Evolutionary conservation across 495 filamentous ascomycete species (phyloP), one percentile per base, ranked within the genome.

Genomic region (Lichenothelia convexa): DNA sequence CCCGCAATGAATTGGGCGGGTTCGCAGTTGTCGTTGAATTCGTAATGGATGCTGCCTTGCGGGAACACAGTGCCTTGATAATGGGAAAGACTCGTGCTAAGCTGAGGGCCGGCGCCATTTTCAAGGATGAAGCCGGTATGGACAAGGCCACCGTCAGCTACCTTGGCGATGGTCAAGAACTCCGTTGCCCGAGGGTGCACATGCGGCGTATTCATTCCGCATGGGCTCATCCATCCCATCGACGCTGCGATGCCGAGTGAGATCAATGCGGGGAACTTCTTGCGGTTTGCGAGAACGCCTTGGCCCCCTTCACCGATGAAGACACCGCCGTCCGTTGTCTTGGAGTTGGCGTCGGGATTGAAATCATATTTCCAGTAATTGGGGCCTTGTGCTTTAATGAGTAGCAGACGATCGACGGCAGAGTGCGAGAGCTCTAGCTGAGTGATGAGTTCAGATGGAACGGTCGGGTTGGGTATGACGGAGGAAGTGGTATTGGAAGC

Each of bases 1-100:
- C 53, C 56, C 5, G 64, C 63, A 18, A 68, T 54, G 46, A 70
- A 70, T 0, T 56, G 45, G 2, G 61, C 61, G 34, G 54, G 40
- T 12, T 61, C 56, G 51, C 68, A 73, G 18, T 50, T 56, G 0
- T 57, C 56, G 53, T 73, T 73, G 45, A 59, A 61, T 49, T 73
- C 59, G 26, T 57, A 59, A 49, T 73, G 68, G 30, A 73, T 53
- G 11, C 48, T 45, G 17, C 66, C 68, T 47, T 52, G 46, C 34
- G 57, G 64, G 48, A 69, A 69, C 5, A 63, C 52, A 8, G 65
- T 64, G 20, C 52, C 56, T 35, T 63, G 53, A 43, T 60, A 57
- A 34, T 52, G 50, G 20, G 44, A 40, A 2, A 64, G 38, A 11
- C 46, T 58, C 41, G 51, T 53, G 31, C 45, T 53, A 40, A 66